Base-by-base conservation (phyloP, 1,139 yeast species). In the Sugiyamaella castrensis region DNA sequence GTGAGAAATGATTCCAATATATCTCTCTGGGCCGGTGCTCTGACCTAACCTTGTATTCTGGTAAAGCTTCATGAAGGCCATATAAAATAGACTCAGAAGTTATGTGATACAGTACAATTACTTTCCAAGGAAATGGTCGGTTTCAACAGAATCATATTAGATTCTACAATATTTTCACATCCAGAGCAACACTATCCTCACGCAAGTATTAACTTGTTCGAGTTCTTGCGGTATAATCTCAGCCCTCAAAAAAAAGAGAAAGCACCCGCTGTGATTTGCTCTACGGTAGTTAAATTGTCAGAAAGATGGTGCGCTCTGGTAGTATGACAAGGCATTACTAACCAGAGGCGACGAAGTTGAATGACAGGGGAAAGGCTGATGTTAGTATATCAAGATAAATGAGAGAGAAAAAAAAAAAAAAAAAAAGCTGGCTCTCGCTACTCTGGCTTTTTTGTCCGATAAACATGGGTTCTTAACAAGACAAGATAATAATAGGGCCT, bases 181-280 rank as follows among this genome's bases (percentile, higher is more conserved):
- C 44, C 37, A 41, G 51, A 47, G 52, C 53, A 52, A 43, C 53
- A 48, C 56, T 46, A 50, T 84, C 83, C 92, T 84, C 92, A 82
- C 91, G 91, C 92, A 84, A 84, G 92, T 70, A 74, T 75, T 76
- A 83, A 70, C 88, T 83, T 85, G 91, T 73, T 85, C 92, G 92
- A 84, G 92, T 85, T 73, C 73, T 61, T 71, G 78, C 88, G 88
- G 89, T 82, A 63, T 79, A 55, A 69, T 82, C 88, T 82, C 88
- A 83, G 87, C 84, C 70, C 51, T 43, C 11, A 9, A 38, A 19
- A 9, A 38, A 19, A 30, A 40, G 35, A 39, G 16, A 42, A 26
- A 59, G 74, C 84, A 80, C 85, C 84, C 85, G 84, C 69, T 27
- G 37, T 35, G 31, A 42, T 43, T 29, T 40, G 31, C 36, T 24